phyloP scores from a whole-genome alignment of 2,329 filamentous ascomycete species.

The Hortaea werneckii region DNA sequence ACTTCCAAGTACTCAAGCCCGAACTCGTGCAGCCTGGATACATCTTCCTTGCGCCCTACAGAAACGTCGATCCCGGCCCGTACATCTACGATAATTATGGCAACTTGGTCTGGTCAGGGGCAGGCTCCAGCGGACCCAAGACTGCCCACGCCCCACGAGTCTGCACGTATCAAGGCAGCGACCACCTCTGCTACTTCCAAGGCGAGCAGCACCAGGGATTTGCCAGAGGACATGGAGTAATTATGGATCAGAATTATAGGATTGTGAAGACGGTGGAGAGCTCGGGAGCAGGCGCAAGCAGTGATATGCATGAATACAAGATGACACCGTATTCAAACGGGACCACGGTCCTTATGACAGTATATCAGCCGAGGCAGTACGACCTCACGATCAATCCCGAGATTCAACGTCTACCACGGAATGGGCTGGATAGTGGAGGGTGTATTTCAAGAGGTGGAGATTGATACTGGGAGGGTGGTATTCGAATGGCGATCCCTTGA shows the following conservation, averaged over 20 bases:
- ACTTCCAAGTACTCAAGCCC: constrained; percentile 22
- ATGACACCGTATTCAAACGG: constrained; percentile 35
- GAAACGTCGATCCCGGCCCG: constrained; percentile 38
- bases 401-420: constrained; percentile 29
- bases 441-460: constrained; percentile 46
- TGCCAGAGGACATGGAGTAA: constrained; percentile 42
- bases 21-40: constrained; percentile 36
- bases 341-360: constrained; percentile 28
- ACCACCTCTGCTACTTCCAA: constrained; percentile 45
- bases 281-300: constrained; percentile 30
- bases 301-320: constrained; percentile 45
- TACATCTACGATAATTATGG: constrained; percentile 44
- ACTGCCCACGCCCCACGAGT: constrained; percentile 40
- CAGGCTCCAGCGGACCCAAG: constrained; percentile 39
- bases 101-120: constrained; percentile 42
- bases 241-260: constrained; percentile 41
- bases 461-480: constrained; percentile 44
- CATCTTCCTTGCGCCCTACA: constrained; percentile 42
- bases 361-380: constrained; percentile 31
- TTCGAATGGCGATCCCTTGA: constrained; percentile 52
- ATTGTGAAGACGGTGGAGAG: constrained; percentile 38
- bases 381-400: constrained; percentile 34
- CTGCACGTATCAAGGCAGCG: constrained; percentile 38
- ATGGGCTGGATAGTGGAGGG: constrained; percentile 44
- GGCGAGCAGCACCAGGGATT: constrained; percentile 43